phyloP scores from a whole-genome alignment of 2,329 filamentous ascomycete species.

The Cryoendolithus antarcticus region DNA sequence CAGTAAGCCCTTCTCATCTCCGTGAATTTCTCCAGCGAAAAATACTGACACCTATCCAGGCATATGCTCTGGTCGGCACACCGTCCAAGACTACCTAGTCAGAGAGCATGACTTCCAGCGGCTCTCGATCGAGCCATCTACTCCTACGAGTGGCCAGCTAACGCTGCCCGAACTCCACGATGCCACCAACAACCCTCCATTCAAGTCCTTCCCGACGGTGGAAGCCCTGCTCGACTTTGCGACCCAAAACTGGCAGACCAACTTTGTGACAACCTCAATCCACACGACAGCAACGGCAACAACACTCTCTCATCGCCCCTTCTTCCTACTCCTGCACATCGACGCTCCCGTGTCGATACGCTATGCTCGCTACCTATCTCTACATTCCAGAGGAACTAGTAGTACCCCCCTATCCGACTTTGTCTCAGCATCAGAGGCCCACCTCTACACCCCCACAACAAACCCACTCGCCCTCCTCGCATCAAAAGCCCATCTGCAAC shows the following conservation, averaged over 20 bases:
- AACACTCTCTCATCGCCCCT: slow-evolving; percentile 64
- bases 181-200: slow-evolving; percentile 8
- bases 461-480: slow-evolving; percentile 62
- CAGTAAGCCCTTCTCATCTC: slow-evolving; percentile 36
- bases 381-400: slow-evolving; percentile 40
- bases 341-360: slow-evolving; percentile 79
- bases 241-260: slow-evolving; percentile 68
- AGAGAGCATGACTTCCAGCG: slow-evolving; percentile 71
- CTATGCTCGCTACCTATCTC: slow-evolving; percentile 55
- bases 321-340: slow-evolving; percentile 84
- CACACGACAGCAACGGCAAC: slow-evolving; percentile 62
- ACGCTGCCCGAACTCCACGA: slow-evolving; percentile 12
- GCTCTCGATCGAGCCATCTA: slow-evolving; percentile 43
- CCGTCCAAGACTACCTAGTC: slow-evolving; percentile 77
- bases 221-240: slow-evolving; percentile 70
- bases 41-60: slow-evolving; percentile 37
- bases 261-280: slow-evolving; percentile 79
- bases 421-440: slow-evolving; percentile 53
- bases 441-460: slow-evolving; percentile 55
- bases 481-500: slow-evolving; percentile 66
- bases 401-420: slow-evolving; percentile 44
- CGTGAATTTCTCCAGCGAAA: neutral
- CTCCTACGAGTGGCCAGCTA: slow-evolving; percentile 2
- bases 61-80: slow-evolving; percentile 86
- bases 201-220: slow-evolving; percentile 43